Evolutionary conservation across 2,329 filamentous ascomycete genomes (phyloP).

Genomic region (Aureobasidium sp.): DNA sequence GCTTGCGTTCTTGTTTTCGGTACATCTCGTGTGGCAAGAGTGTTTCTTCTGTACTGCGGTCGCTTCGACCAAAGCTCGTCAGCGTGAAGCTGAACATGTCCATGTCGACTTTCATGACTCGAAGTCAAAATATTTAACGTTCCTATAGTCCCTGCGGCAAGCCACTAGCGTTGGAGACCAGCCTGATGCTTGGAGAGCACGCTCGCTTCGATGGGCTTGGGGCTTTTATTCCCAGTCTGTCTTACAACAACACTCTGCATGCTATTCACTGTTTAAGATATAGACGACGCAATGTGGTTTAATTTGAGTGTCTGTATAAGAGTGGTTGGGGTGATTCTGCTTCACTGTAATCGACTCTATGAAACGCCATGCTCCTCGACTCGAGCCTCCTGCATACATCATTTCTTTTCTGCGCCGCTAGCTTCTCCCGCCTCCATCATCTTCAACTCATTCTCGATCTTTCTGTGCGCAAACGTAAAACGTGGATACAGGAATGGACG

Average conservation of each 20-base stretch:
- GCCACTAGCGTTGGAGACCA: slow-evolving; percentile 2
- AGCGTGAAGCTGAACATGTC: background rate
- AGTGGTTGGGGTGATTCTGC: background rate
- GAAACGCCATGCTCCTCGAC: background rate
- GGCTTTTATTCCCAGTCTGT: background rate
- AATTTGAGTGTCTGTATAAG: background rate
- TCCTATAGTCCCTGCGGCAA: slow-evolving; percentile 9
- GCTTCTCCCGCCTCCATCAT: slow-evolving; percentile 34
- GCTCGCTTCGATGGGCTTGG: slow-evolving; percentile 4
- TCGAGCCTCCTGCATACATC: background rate
- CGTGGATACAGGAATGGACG: slow-evolving; percentile 48
- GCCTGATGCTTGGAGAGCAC: background rate
- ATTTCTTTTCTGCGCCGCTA: background rate
- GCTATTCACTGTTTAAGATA: background rate
- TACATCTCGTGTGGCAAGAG: background rate
- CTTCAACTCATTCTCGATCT: slow-evolving; percentile 43
- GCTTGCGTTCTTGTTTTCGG: background rate
- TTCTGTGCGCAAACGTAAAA: slow-evolving; percentile 41
- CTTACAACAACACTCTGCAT: background rate
- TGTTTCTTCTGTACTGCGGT: background rate
- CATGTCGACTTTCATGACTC: slow-evolving; percentile 1
- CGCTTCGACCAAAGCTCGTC: background rate
- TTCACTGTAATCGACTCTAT: background rate
- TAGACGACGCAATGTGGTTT: background rate
- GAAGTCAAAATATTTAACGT: slow-evolving; percentile 8